These are phyloP conservation scores for Typha latifolia DNA, from an alignment of 176 grass and related monocot genomes.

Conservation along the genomic window DNA sequence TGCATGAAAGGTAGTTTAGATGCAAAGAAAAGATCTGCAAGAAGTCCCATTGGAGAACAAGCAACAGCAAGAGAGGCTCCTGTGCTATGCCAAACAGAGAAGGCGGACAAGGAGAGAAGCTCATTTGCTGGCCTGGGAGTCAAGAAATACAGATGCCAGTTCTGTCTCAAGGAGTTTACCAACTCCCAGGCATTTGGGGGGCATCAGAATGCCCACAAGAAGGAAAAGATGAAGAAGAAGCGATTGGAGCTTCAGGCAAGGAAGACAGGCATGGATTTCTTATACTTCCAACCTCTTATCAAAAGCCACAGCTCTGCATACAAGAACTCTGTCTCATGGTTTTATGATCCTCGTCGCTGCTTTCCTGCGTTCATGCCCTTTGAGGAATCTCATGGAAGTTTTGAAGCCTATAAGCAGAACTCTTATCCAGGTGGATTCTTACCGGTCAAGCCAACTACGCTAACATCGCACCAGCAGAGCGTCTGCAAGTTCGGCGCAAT, in stretches of 20 bases:
- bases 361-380: not conserved
- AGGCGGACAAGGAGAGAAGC: not conserved
- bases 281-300: conserved; percentile 17
- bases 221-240: conserved; percentile 19
- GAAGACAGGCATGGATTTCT: not conserved
- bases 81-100: not conserved
- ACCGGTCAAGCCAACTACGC: not conserved
- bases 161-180: conserved; percentile 21
- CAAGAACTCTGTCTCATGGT: conserved; percentile 2
- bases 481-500: too few relatives aligned
- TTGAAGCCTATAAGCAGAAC: conserved; percentile 4
- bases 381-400: conserved; percentile 5
- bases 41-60: not conserved
- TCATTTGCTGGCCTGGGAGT: not conserved
- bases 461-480: not conserved
- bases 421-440: not conserved
- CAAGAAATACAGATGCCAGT: conserved; percentile 20
- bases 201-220: conserved; percentile 29
- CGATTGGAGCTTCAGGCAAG: conserved; percentile 12
- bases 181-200: conserved; percentile 24
- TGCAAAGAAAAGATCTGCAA: not conserved
- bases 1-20: not conserved
- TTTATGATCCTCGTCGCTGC: not conserved
- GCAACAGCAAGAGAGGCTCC: not conserved
- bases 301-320: conserved; percentile 7